Percentiles rank a stretch among this genome's conserved stretches.
These are phyloP conservation scores for Penicillium sp. DNA, from an alignment of 2,329 filamentous ascomycete species.

Conservation along the genomic window DNA sequence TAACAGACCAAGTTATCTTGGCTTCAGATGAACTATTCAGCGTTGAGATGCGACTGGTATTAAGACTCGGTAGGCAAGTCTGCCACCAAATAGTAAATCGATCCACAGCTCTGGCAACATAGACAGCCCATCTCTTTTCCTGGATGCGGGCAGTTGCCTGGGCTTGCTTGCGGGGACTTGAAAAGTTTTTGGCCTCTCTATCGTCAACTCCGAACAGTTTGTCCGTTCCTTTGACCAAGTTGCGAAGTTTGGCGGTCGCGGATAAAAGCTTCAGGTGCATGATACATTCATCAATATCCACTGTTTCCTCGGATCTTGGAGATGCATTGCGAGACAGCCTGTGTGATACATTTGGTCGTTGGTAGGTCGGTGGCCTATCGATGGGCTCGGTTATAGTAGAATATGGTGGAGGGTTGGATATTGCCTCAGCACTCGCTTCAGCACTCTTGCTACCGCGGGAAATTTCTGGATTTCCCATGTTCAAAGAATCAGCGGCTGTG, in stretches of 20 bases:
- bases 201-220: neutral
- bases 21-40: conserved; percentile 6
- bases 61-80: conserved; percentile 22
- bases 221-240: neutral
- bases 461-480: neutral
- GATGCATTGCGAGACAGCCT: neutral
- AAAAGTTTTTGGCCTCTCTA: neutral
- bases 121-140: conserved; percentile 73
- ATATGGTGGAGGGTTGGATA: neutral
- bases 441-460: neutral
- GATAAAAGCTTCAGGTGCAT: conserved; percentile 2
- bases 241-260: neutral
- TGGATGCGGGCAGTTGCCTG: conserved; percentile 49
- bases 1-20: conserved; percentile 38
- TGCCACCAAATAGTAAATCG: conserved; percentile 68
- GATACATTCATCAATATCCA: neutral
- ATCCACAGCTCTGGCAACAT: conserved; percentile 64
- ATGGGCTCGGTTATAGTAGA: neutral
- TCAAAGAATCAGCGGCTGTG: neutral
- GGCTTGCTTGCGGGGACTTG: neutral
- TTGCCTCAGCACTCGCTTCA: neutral
- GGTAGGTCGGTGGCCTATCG: neutral
- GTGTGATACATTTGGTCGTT: neutral
- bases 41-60: conserved; percentile 9
- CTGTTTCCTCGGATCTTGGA: neutral